Evolutionary conservation across 805 yeast species (phyloP), one percentile per base, ranked within the genome.

Genomic region (Ogataea ramenticola): DNA sequence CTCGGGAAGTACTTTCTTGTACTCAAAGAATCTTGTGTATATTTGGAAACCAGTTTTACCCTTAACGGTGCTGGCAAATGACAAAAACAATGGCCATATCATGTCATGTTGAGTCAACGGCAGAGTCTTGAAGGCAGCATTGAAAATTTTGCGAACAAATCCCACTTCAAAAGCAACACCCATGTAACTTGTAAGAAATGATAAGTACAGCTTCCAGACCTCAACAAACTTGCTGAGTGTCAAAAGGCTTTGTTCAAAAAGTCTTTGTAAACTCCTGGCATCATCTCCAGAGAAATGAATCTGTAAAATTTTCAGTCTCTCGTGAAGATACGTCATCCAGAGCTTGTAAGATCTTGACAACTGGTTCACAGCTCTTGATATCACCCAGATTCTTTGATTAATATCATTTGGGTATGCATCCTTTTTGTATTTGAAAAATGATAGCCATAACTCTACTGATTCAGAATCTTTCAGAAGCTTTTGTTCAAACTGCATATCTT

Each of bases 51-150:
- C 66, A 1, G 72, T 65, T 4, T 33, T 42, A 1, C 77, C 82
- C 3, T 72, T 73, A 20, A 70, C 62, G 1, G 48, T 41, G 38
- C 62, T 62, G 1, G 78, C 77, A 59, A 71, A 77, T 19, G 63
- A 51, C 37, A 82, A 62, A 45, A 77, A 84, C 47, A 72, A 54
- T 1, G 69, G 62, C 75, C 93, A 75, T 29, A 83, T 71, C 26
- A 65, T 49, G 4, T 71, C 70, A 57, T 81, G 88, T 45, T 77
- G 80, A 0, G 74, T 56, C 6, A 70, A 42, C 0, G 84, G 77
- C 12, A 83, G 52, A 4, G 62, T 49, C 42, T 66, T 64, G 9
- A 85, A 58, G 0, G 82, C 73, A 26, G 57, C 52, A 52, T 82
- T 75, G 54, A 81, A 79, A 3, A 62, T 60, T 4, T 56, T 54